Conservation (phyloP, 495 filamentous ascomycete genomes). For the Neurospora sublineolata region DNA sequence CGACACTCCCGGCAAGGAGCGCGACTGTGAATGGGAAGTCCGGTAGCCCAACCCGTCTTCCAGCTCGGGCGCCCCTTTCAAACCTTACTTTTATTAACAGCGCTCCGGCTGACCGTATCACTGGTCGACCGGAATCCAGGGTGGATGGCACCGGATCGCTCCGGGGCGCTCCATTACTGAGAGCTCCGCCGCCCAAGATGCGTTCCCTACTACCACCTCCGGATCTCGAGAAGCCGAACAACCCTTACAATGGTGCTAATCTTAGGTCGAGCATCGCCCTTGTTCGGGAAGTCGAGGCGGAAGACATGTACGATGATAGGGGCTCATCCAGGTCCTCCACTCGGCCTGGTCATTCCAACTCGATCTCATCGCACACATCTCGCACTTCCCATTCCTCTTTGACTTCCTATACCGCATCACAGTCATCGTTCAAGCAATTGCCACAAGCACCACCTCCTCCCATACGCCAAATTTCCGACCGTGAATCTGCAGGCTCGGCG, state of each 20-base stretch:
- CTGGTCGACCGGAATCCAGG: constrained; percentile 30
- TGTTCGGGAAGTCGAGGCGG: constrained; percentile 67
- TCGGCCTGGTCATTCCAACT: constrained; percentile 8
- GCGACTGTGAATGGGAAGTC: constrained; percentile 18
- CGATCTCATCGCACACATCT: constrained; percentile 8
- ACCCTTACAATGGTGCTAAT: constrained; percentile 52
- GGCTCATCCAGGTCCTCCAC: constrained; percentile 7
- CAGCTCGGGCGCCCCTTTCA: constrained; percentile 65
- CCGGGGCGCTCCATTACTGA: constrained; percentile 33
- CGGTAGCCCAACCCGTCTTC: constrained; percentile 66
- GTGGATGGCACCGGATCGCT: constrained; percentile 19
- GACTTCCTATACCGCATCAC: constrained; percentile 9
- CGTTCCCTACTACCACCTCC: constrained; percentile 61
- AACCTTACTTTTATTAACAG: constrained; percentile 74
- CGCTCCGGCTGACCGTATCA: constrained; percentile 52
- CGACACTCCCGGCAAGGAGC: constrained; percentile 14
- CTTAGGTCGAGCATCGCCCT: constrained; percentile 43
- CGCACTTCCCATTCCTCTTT: constrained; percentile 18
- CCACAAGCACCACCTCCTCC: constrained; percentile 23
- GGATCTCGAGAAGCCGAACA: constrained; percentile 50
- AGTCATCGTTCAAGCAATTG: not conserved
- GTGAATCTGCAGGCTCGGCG: constrained; percentile 52
- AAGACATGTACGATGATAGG: constrained; percentile 75
- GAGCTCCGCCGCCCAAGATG: constrained; percentile 82
- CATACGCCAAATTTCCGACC: constrained; percentile 57